These are phyloP conservation scores for Acanthamoeba comandoni DNA, from an alignment of 208 protist species.

Conservation along the genomic window DNA sequence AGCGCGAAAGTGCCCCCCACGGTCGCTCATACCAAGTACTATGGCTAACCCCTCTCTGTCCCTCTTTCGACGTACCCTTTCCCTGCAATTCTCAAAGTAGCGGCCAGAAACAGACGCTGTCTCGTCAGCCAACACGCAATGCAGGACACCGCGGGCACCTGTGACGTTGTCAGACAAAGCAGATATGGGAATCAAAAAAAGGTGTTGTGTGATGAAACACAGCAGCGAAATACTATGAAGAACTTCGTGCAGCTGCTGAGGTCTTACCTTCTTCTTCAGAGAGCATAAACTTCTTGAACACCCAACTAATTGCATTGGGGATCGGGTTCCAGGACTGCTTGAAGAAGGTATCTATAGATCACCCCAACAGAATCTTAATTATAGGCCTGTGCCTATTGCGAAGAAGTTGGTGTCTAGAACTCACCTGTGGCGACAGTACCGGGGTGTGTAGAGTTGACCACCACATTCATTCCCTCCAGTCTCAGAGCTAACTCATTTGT, in stretches of 20 bases:
- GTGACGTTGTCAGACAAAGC: background rate
- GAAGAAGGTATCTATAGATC: slow-evolving; percentile 16
- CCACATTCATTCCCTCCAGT: slow-evolving; percentile 36
- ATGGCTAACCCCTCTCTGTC: background rate
- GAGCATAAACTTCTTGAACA: slow-evolving; percentile 52
- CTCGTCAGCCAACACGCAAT: slow-evolving; percentile 7
- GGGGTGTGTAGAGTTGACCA: slow-evolving; percentile 33
- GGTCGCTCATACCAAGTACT: no score
- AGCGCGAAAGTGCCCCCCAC: background rate
- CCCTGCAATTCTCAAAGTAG: slow-evolving; percentile 30
- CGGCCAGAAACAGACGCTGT: slow-evolving; percentile 15
- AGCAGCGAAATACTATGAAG: no score
- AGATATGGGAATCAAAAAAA: no score
- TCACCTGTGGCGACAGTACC: slow-evolving; percentile 46
- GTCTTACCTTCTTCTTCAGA: slow-evolving; percentile 9
- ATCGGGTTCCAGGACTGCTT: slow-evolving; percentile 61
- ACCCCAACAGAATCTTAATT: background rate
- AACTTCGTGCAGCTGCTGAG: no score
- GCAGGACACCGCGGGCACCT: background rate
- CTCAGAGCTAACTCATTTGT: slow-evolving; percentile 44
- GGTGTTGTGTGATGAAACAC: no score
- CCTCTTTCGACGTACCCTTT: background rate
- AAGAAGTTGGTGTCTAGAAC: background rate
- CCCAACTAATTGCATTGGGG: slow-evolving; percentile 13
- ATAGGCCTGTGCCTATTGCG: background rate